These are phyloP conservation scores for Saccharum hybrid DNA, from an alignment of 202 grass and related monocot species.

Conservation along the genomic window DNA sequence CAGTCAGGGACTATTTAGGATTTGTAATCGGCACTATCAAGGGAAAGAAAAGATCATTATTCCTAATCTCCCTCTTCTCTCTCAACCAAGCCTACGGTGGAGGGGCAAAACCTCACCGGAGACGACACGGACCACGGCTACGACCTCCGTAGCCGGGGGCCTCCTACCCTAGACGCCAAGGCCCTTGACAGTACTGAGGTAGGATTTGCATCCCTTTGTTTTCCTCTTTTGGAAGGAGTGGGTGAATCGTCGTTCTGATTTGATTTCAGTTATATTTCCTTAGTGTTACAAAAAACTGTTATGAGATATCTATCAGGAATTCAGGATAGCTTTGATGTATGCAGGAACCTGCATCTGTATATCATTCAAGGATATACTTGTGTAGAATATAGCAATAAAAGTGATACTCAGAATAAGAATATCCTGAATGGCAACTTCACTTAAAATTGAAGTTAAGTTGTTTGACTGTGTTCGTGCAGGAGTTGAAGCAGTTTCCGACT, in stretches of 20 bases:
- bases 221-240: background rate
- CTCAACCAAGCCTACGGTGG: too few relatives aligned
- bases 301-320: background rate
- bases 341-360: background rate
- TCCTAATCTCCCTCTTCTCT: too few relatives aligned
- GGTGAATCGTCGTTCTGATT: background rate
- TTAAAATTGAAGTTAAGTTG: slow-evolving; percentile 5
- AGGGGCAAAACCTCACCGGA: too few relatives aligned
- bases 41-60: too few relatives aligned
- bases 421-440: background rate
- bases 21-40: too few relatives aligned
- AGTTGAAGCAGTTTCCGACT: slow-evolving; percentile 85
- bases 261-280: slow-evolving; percentile 4
- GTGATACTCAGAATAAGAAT: slow-evolving; percentile 3
- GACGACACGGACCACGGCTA: too few relatives aligned
- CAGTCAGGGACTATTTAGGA: too few relatives aligned
- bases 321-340: background rate
- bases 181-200: too few relatives aligned
- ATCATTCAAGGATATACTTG: background rate
- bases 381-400: background rate
- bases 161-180: too few relatives aligned
- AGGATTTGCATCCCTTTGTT: background rate
- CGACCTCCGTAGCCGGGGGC: too few relatives aligned
- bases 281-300: background rate
- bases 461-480: slow-evolving; percentile 48